Base-by-base conservation (phyloP, 1,139 yeast genomes). In the Taphrina flavorubra region DNA sequence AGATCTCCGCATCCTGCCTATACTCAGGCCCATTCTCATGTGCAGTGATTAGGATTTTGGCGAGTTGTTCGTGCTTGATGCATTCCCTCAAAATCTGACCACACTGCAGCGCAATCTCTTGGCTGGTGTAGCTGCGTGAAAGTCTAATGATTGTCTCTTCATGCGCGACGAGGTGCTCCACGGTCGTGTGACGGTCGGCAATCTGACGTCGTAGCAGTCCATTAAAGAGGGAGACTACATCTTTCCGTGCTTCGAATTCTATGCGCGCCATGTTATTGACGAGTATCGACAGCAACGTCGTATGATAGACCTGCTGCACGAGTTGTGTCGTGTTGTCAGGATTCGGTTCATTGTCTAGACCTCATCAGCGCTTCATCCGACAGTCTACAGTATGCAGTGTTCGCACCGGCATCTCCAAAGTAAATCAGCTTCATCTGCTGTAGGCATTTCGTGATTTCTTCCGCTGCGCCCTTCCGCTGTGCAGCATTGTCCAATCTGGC, bases 191-290 rank as follows among this genome's bases (percentile, higher is more conserved):
- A 73, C 90, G 84, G 75, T 83, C 85, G 66, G 92, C 94, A 62
- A 86, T 85, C 73, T 89, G 90, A 70, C 97, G 87, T 74, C 95
- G 87, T 71, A 94, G 82, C 65, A 95, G 82, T 2, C 92, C 86
- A 74, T 87, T 85, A 76, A 91, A 92, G 67, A 94, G 78, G 14
- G 85, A 81, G 13, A 86, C 84, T 16, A 91, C 96, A 74, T 90
- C 96, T 76, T 92, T 92, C 70, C 97, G 83, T 53, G 96, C 86
- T 76, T 94, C 98, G 77, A 94, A 92, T 73, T 91, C 97, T 69
- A 94, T 82, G 55, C 83, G 82, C 16, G 81, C 80, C 70, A 94
- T 80, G 74, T 87, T 84, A 47, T 80, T 77, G 20, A 90, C 81
- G 70, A 94, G 79, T 47, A 83, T 81, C 72, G 84, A 84, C 51